These are phyloP conservation scores for Margaritispora aquatica DNA, from an alignment of 495 filamentous ascomycete species.

Conservation along the genomic window DNA sequence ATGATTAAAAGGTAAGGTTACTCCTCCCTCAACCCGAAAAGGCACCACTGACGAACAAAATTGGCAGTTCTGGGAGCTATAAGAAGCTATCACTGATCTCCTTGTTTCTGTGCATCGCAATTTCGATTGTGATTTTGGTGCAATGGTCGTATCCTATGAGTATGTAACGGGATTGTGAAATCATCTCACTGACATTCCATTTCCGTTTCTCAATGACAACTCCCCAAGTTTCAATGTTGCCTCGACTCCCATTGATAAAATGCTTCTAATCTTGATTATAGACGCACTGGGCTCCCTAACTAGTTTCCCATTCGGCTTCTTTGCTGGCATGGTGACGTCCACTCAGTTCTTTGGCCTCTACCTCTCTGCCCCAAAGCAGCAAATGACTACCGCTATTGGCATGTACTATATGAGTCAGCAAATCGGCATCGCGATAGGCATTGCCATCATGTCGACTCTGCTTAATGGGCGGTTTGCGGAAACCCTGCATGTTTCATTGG, in stretches of 20 bases:
- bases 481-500: slow-evolving; percentile 14
- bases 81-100: slow-evolving; percentile 25
- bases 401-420: slow-evolving; percentile 33
- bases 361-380: slow-evolving; percentile 18
- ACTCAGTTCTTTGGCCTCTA: slow-evolving; percentile 31
- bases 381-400: slow-evolving; percentile 25
- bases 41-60: slow-evolving; percentile 1
- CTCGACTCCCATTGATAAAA: not conserved
- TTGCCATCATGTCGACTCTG: slow-evolving; percentile 22
- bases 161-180: not conserved
- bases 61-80: slow-evolving; percentile 24
- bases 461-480: slow-evolving; percentile 22
- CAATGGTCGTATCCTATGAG: slow-evolving; percentile 26
- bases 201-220: not conserved
- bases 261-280: not conserved
- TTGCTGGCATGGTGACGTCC: slow-evolving; percentile 25
- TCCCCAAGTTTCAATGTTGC: not conserved
- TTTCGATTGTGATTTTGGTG: slow-evolving; percentile 24
- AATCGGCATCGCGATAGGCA: slow-evolving; percentile 31
- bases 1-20: slow-evolving; percentile 28
- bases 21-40: not conserved
- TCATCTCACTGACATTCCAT: not conserved
- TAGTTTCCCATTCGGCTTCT: slow-evolving; percentile 23
- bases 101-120: slow-evolving; percentile 7
- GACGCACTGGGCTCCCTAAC: slow-evolving; percentile 17